Base-by-base conservation (phyloP, 306 rosid genomes). In the Hippophae rhamnoides region DNA sequence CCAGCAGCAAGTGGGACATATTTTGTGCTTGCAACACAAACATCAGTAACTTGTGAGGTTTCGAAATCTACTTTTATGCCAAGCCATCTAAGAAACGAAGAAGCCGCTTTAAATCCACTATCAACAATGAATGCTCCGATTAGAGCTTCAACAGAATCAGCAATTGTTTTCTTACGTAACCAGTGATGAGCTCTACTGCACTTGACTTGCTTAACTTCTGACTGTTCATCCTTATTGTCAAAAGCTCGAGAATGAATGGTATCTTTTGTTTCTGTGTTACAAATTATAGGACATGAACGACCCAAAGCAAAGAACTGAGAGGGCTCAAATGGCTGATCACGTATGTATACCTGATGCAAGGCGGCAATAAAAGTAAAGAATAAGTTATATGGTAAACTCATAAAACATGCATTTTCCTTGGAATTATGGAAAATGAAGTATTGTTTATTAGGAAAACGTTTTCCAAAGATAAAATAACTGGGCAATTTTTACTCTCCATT, bases 61-160 rank as follows among this genome's bases (percentile, higher is more conserved):
- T 81, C 81, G 66, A 85, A 85, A 57, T 79, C 71, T 14, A 85
- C 79, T 69, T 61, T 65, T 81, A 92, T 83, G 72, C 98, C 96
- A 58, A 92, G 80, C 96, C 96, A 92, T 38, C 45, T 63, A 56
- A 92, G 98, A 72, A 92, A 92, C 63, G 82, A 73, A 65, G 64
- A 61, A 55, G 96, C 96, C 13, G 93, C 96, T 74, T 78, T 87
- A 75, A 92, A 92, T 76, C 98, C 98, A 65, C 98, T 82, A 63
- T 87, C 98, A 49, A 92, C 95, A 68, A 92, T 54, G 67, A 92
- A 87, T 54, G 98, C 96, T 67, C 98, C 98, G 10, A 87, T 72
- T 69, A 92, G 89, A 78, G 95, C 89, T 80, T 92, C 98, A 75
- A 92, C 84, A 62, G 78, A 95, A 82, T 92, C 98, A 45, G 96